Base-by-base conservation (phyloP, 2,329 filamentous ascomycete species). In the Sporothrix globosa region DNA sequence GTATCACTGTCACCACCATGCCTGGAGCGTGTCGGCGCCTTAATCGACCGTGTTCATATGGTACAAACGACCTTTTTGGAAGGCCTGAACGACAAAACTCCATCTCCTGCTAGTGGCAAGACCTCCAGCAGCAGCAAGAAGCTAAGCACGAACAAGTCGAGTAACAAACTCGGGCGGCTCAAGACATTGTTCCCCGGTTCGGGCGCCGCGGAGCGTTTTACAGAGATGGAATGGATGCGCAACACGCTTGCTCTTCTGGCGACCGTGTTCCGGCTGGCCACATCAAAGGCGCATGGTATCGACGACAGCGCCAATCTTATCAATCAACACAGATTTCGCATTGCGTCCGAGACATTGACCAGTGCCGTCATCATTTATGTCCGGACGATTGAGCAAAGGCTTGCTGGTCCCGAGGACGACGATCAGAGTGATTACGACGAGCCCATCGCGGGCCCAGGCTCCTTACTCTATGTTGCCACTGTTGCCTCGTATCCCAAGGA, bases 221-320 rank as follows among this genome's bases (percentile, higher is more conserved):
- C 68, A 19, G 73, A 74, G 14, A 69, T 73, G 61, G 70, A 73
- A 21, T 74, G 73, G 73, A 71, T 74, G 69, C 58, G 72, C 30
- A 73, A 74, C 54, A 74, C 71, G 0, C 56, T 73, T 7, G 69
- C 63, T 9, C 71, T 74, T 4, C 24, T 73, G 3, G 67, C 72
- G 0, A 34, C 70, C 27, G 69, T 65, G 0, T n/a, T 69, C 2
- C 73, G 73, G n/a, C 21, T 74, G 41, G 54, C 67, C 6, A 17
- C 41, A 1, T 14, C 63, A 3, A 63, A 50, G 6, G 67, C 52
- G 34, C 11, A 46, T 34, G 34, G 34, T 9, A 9, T n/a, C 27
- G n/a, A 50, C 27, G 17, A 41, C 9, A 53, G n/a, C n/a, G 24
- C 14, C 17, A 24, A 24, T 39, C 27, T 65, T 11, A 11, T 24